A percentile compares a stretch with the other conserved stretches of the same genome.
Conservation (phyloP, 805 yeast genomes). For the Blastobotrys chiropterorum region DNA sequence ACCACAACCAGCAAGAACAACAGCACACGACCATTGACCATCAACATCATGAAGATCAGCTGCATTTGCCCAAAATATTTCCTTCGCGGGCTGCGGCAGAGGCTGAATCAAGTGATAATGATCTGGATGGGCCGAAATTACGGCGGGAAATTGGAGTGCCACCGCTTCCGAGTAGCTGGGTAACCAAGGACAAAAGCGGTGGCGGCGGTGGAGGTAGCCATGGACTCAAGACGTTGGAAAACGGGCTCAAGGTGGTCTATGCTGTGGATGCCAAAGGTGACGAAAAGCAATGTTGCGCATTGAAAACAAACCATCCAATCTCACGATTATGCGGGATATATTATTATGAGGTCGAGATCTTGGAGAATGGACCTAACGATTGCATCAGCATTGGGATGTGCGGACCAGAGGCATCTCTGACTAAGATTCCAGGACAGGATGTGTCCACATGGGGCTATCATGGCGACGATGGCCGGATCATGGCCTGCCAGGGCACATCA, state of each 20-base stretch:
- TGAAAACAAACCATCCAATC: slow-evolving; percentile 34
- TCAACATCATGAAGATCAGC: not conserved
- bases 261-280: not conserved
- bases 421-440: slow-evolving; percentile 45
- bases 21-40: no score
- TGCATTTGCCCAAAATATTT: slow-evolving; percentile 20
- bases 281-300: slow-evolving; percentile 14
- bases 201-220: slow-evolving; percentile 11
- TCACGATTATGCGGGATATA: slow-evolving; percentile 40
- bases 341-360: slow-evolving; percentile 45
- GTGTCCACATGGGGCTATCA: slow-evolving; percentile 46
- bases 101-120: slow-evolving; percentile 15
- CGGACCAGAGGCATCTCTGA: slow-evolving; percentile 27
- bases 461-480: slow-evolving; percentile 44
- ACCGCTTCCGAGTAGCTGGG: slow-evolving; percentile 21
- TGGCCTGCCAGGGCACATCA: slow-evolving; percentile 35
- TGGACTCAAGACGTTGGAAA: no score
- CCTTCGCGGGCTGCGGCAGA: slow-evolving; percentile 22
- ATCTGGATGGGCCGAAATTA: no score
- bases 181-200: slow-evolving; percentile 10
- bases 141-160: slow-evolving; percentile 18
- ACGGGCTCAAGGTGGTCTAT: no score
- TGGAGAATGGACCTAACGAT: slow-evolving; percentile 32
- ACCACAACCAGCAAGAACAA: not conserved
- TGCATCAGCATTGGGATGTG: slow-evolving; percentile 44